Conservation (phyloP, 2,329 filamentous ascomycete species). For the Aquanectria penicillioides region DNA sequence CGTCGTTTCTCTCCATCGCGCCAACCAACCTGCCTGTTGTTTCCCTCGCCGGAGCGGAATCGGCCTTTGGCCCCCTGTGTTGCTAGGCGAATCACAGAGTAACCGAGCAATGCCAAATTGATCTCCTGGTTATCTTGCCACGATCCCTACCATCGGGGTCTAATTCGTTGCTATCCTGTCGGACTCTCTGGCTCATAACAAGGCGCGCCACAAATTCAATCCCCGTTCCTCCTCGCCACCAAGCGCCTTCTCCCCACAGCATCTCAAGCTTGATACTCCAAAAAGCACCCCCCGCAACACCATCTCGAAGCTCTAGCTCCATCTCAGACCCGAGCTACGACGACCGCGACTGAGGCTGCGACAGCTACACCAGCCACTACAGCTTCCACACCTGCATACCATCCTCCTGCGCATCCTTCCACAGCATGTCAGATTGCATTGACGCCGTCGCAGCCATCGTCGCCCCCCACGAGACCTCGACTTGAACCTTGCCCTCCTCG, state of each 20-base stretch:
- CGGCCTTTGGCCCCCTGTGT: conserved; percentile 17
- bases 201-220: conserved; percentile 5
- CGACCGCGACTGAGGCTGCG: background rate
- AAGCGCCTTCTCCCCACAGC: background rate
- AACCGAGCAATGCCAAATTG: background rate
- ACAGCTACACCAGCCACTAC: conserved; percentile 12
- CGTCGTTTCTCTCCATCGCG: conserved; percentile 1
- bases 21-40: background rate
- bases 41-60: conserved; percentile 20
- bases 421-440: conserved; percentile 42
- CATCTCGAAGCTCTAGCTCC: conserved; percentile 7
- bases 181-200: background rate
- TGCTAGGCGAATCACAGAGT: conserved; percentile 2
- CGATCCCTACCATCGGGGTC: background rate
- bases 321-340: conserved; percentile 10
- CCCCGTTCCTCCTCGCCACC: conserved; percentile 4
- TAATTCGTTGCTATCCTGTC: background rate
- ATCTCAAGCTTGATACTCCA: too few species aligned
- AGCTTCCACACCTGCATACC: conserved; percentile 18
- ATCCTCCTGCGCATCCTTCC: conserved; percentile 23
- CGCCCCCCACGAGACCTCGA: conserved; percentile 31
- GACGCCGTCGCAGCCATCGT: conserved; percentile 25
- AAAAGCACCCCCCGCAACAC: conserved; percentile 9
- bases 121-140: background rate
- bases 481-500: conserved; percentile 26